Base-by-base conservation (phyloP, 345 rosid species). In the Balakata baccata region DNA sequence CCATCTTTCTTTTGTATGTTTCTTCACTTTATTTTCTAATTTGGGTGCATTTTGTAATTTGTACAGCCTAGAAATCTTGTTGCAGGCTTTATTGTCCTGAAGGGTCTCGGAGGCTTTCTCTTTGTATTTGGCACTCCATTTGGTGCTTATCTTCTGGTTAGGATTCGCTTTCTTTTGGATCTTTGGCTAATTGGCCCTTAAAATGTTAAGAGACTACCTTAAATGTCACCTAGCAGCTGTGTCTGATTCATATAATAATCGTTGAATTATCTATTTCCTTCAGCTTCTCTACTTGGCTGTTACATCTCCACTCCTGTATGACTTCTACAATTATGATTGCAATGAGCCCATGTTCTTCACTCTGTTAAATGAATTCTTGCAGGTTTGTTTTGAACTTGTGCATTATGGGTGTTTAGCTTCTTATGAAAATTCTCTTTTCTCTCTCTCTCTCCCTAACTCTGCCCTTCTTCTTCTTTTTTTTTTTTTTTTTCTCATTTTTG, bases 61-160 rank as follows among this genome's bases (percentile, higher is more conserved):
- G 17, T 77, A 47, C 82, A 94, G 97, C 85, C 86, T 78, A 90
- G 72, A 69, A 82, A 72, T 56, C 67, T 92, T 1, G 87, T 87
- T 25, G 64, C 56, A 1, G 23, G 11, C 3, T 69, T 67, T 52
- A 47, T 86, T 58, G 77, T 74, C 60, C 69, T 88, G 18, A 89
- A 94, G 85, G 97, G 94, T 80, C 70, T 83, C 0, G 99, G 98
- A 66, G 92, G 94, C 74, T 78, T 90, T 72, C 84, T 92, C 47
- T 92, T 94, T 74, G 88, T 94, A 39, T 85, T 94, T 38, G 97
- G 96, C 71, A 87, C 80, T 79, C 67, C 84, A 50, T 68, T 87
- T 14, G 98, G 98, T 77, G 98, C 74, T 41, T 69, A 69, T 53
- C 74, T 69, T 18, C 74, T 75, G 74, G 78, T 75, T 17, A 69